A percentile compares a stretch with the other conserved stretches of the same genome.
These are phyloP conservation scores for Vitis riparia DNA, from an alignment of 164 flowering plant species.

Conservation along the genomic window DNA sequence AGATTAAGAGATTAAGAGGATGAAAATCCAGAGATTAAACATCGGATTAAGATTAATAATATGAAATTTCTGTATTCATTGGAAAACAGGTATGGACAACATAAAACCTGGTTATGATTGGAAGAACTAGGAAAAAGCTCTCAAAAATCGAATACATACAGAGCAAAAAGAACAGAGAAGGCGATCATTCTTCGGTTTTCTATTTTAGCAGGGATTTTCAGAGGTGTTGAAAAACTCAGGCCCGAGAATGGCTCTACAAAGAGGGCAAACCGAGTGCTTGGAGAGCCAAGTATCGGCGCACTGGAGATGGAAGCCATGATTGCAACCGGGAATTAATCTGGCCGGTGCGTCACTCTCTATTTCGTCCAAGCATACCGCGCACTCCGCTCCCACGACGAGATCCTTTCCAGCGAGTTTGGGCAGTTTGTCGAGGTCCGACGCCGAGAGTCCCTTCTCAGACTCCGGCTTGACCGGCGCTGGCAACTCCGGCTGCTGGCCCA, in stretches of 20 bases:
- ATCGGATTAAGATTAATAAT: too few relatives aligned
- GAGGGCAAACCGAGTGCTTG: constrained; percentile 51
- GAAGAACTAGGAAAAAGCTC: too few relatives aligned
- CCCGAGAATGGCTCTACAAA: constrained; percentile 47
- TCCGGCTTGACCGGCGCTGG: constrained; percentile 24
- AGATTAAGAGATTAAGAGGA: too few relatives aligned
- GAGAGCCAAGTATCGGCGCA: constrained; percentile 72
- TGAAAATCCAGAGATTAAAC: too few relatives aligned
- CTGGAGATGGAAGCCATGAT: constrained; percentile 58
- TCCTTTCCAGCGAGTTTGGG: constrained; percentile 48
- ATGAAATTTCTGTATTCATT: too few relatives aligned
- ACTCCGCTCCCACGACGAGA: constrained; percentile 43
- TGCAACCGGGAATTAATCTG: constrained; percentile 52
- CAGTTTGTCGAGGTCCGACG: constrained; percentile 45
- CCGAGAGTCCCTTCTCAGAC: constrained; percentile 41
- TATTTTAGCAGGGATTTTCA: constrained; percentile 29
- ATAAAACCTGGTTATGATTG: too few relatives aligned
- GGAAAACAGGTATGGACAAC: too few relatives aligned
- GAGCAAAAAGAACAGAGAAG: too few relatives aligned
- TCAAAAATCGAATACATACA: too few relatives aligned
- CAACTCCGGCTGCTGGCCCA: background rate
- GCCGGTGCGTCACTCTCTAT: constrained; percentile 43
- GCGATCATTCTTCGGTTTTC: too few relatives aligned
- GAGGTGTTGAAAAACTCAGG: constrained; percentile 20
- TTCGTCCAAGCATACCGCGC: constrained; percentile 64